These are phyloP conservation scores for Phylloporus scabripes DNA, from an alignment of 768 basidiomycete species.

Conservation along the genomic window DNA sequence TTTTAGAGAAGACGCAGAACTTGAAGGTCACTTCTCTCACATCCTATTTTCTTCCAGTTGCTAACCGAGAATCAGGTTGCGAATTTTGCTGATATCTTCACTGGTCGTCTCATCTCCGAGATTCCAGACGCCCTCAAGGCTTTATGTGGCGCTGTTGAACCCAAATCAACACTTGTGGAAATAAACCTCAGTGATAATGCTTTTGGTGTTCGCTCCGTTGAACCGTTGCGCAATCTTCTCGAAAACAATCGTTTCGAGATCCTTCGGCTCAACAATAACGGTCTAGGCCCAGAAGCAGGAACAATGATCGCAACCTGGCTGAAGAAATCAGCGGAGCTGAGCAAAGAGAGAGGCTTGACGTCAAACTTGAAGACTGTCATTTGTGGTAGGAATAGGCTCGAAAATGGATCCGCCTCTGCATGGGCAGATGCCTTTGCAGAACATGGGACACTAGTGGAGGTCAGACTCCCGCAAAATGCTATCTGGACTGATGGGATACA, in stretches of 20 bases:
- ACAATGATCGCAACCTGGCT: constrained; percentile 80
- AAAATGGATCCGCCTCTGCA: constrained; percentile 75
- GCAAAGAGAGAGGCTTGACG: constrained; percentile 56
- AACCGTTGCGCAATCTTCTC: constrained; percentile 89
- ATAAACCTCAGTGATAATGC: constrained; percentile 95
- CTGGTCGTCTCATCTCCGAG: constrained; percentile 90
- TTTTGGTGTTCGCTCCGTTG: constrained; percentile 91
- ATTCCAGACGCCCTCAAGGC: constrained; percentile 87
- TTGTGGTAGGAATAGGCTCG: constrained; percentile 94
- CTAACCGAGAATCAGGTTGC: constrained; percentile 58
- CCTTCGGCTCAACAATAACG: constrained; percentile 94
- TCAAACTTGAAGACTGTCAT: constrained; percentile 77
- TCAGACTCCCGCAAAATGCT: constrained; percentile 96
- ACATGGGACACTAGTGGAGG: constrained; percentile 75
- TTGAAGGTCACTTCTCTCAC: constrained; percentile 51
- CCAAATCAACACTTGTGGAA: constrained; percentile 75
- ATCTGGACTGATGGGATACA: constrained; percentile 90
- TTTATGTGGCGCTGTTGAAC: constrained; percentile 81
- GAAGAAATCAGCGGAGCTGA: constrained; percentile 63
- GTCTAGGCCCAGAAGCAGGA: constrained; percentile 88
- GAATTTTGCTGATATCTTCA: constrained; percentile 97
- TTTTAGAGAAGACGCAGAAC: constrained; percentile 58
- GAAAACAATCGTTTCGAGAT: constrained; percentile 72
- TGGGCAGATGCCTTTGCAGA: constrained; percentile 89
- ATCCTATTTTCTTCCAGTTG: not conserved